These are phyloP conservation scores for Trichoderma virens DNA, from an alignment of 495 filamentous ascomycete species.

Conservation along the genomic window DNA sequence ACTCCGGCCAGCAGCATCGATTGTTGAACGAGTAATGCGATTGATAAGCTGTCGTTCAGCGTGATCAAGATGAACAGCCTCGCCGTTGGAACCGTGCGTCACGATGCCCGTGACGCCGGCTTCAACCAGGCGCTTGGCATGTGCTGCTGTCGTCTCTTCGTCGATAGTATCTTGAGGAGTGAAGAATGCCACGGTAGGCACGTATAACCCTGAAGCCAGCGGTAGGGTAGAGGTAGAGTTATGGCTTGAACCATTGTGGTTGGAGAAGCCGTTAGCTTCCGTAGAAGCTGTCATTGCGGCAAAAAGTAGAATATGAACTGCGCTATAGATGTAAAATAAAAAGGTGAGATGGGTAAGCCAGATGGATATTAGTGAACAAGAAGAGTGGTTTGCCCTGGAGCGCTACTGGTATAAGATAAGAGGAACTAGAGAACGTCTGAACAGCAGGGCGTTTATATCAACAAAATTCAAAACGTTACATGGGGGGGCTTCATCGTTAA, in stretches of 20 bases:
- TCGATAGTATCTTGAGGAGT: constrained; percentile 53
- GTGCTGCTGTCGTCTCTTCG: constrained; percentile 54
- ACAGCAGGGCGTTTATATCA: neutral
- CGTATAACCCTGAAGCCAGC: constrained; percentile 46
- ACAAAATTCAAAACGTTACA: neutral
- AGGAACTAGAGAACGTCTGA: too few relatives aligned
- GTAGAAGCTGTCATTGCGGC: neutral
- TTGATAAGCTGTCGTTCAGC: constrained; percentile 65
- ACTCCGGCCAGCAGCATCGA: constrained; percentile 56
- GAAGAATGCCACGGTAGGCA: constrained; percentile 67
- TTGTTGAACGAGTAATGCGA: constrained; percentile 63
- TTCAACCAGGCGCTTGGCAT: constrained; percentile 62
- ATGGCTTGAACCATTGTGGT: neutral
- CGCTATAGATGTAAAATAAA: neutral
- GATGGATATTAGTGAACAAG: too few relatives aligned
- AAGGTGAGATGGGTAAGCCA: neutral
- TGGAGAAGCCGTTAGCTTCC: neutral
- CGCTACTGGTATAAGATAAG: too few relatives aligned
- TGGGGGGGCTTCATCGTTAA: neutral
- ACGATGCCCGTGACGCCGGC: constrained; percentile 68
- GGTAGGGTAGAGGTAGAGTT: neutral
- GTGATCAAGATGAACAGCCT: constrained; percentile 72
- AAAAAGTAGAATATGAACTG: neutral
- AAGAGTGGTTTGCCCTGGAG: too few relatives aligned
- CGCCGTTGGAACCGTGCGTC: constrained; percentile 82